These are phyloP conservation scores for Volvariella volvacea DNA, from an alignment of 1,284 basidiomycete genomes.

Conservation along the genomic window DNA sequence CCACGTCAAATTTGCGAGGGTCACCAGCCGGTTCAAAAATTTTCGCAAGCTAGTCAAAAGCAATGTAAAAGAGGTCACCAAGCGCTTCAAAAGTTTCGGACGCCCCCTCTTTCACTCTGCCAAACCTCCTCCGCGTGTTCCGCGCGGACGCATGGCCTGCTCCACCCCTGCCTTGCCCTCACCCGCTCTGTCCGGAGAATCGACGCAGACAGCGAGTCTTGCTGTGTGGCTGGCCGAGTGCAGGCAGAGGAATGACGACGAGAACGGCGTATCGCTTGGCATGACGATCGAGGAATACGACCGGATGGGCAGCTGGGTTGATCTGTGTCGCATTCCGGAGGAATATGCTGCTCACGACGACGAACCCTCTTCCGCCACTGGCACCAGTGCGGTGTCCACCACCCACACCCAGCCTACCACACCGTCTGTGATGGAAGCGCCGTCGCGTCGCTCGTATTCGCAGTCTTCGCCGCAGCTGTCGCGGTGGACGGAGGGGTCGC, in stretches of 20 bases:
- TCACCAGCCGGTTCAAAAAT: not conserved
- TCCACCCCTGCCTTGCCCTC: slow-evolving; percentile 2
- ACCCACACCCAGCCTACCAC: slow-evolving; percentile 5
- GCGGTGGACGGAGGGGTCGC: too few relatives aligned
- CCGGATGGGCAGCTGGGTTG: slow-evolving; percentile 38
- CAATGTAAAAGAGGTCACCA: not conserved
- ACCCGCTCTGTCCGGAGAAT: slow-evolving; percentile 8
- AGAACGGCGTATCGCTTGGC: slow-evolving; percentile 15
- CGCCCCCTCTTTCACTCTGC: not conserved
- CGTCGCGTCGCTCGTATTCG: too few relatives aligned
- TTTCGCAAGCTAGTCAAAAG: not conserved
- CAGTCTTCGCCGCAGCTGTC: too few relatives aligned
- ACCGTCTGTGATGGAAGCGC: too few relatives aligned
- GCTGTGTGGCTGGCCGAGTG: slow-evolving; percentile 14
- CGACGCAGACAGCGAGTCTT: slow-evolving; percentile 8
- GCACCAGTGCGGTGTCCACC: slow-evolving; percentile 6
- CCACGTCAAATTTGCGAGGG: not conserved
- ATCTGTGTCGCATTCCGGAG: slow-evolving; percentile 8
- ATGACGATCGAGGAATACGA: slow-evolving; percentile 43
- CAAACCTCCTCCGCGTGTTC: not conserved
- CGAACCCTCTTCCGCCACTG: slow-evolving; percentile 6
- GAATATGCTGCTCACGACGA: too few relatives aligned
- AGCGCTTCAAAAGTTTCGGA: not conserved
- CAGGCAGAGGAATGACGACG: slow-evolving; percentile 11
- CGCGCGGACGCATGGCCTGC: slow-evolving; percentile 1